A percentile compares a stretch with the other conserved stretches of the same genome.
phyloP scores from a whole-genome alignment of 2,329 filamentous ascomycete species.

The Talaromyces sp. region DNA sequence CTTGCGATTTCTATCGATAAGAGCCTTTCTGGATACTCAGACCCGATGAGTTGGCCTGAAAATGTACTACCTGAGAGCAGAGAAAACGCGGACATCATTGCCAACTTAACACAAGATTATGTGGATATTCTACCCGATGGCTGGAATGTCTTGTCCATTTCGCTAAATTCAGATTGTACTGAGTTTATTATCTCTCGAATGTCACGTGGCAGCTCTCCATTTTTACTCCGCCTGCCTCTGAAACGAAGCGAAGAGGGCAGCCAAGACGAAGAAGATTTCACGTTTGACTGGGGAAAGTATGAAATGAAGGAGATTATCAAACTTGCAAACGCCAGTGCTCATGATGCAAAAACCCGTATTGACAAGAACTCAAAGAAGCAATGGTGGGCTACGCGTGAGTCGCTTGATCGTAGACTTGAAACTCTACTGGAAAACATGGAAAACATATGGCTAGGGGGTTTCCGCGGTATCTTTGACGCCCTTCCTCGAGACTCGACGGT shows the following conservation, averaged over 20 bases:
- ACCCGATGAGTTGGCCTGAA: constrained; percentile 52
- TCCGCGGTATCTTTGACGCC: constrained; percentile 88
- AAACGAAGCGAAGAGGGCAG: constrained; percentile 72
- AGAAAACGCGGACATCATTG: constrained; percentile 47
- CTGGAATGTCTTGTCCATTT: constrained; percentile 86
- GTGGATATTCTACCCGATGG: constrained; percentile 77
- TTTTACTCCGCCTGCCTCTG: constrained; percentile 82
- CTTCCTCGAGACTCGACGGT: constrained; percentile 62
- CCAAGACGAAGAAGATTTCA: constrained; percentile 79
- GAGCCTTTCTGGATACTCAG: constrained; percentile 43
- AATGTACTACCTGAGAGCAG: constrained; percentile 23
- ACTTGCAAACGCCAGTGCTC: constrained; percentile 78
- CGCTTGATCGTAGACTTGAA: constrained; percentile 72
- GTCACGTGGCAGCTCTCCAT: constrained; percentile 70
- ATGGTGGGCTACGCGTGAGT: constrained; percentile 88
- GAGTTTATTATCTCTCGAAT: constrained; percentile 90
- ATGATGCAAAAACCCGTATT: constrained; percentile 68
- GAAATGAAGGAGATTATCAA: constrained; percentile 82
- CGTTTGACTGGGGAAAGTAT: constrained; percentile 73
- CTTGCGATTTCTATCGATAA: constrained; percentile 47
- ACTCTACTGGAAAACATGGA: constrained; percentile 83
- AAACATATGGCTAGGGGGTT: constrained; percentile 90
- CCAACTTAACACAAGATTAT: constrained; percentile 73
- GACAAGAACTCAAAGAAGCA: constrained; percentile 72
- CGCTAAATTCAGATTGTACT: constrained; percentile 74